phyloP scores from a whole-genome alignment of 192 early-diverging fungal genomes.

The Backusella sp. region DNA sequence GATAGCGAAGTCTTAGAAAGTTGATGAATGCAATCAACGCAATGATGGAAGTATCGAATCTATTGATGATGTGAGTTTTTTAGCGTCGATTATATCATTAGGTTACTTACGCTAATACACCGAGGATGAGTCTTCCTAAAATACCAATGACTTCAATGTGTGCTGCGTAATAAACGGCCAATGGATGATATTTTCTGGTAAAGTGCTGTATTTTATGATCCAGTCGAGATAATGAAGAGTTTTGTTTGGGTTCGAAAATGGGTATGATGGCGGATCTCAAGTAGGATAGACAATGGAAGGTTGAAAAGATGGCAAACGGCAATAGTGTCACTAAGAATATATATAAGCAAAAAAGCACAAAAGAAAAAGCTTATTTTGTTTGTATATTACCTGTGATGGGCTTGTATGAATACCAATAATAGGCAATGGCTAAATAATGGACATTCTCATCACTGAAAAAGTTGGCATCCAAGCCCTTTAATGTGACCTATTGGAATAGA shows the following conservation, averaged over 20 bases:
- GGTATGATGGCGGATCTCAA: constrained; percentile 60
- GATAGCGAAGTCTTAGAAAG: constrained; percentile 71
- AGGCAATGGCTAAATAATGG: constrained; percentile 68
- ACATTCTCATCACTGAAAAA: constrained; percentile 73
- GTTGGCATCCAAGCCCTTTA: background rate
- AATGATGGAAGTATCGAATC: constrained; percentile 35
- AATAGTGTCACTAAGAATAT: constrained; percentile 58
- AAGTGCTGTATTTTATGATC: constrained; percentile 43
- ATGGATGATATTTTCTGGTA: constrained; percentile 58
- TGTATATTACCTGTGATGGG: constrained; percentile 59
- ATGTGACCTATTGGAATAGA: background rate
- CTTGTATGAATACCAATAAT: constrained; percentile 64
- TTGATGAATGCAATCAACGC: constrained; percentile 57
- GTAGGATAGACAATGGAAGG: constrained; percentile 72
- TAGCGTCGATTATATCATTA: too few species aligned
- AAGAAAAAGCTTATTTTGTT: background rate
- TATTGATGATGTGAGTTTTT: background rate
- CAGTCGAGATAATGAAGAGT: background rate
- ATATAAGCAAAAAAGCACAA: background rate
- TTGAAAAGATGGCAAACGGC: constrained; percentile 69
- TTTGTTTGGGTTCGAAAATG: constrained; percentile 46
- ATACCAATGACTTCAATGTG: constrained; percentile 70
- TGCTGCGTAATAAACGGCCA: constrained; percentile 58
- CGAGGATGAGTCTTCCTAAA: constrained; percentile 55
- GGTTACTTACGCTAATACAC: constrained; percentile 41